These are phyloP conservation scores for Fusarium decemcellulare DNA, from an alignment of 2,329 filamentous ascomycete species.

Conservation along the genomic window DNA sequence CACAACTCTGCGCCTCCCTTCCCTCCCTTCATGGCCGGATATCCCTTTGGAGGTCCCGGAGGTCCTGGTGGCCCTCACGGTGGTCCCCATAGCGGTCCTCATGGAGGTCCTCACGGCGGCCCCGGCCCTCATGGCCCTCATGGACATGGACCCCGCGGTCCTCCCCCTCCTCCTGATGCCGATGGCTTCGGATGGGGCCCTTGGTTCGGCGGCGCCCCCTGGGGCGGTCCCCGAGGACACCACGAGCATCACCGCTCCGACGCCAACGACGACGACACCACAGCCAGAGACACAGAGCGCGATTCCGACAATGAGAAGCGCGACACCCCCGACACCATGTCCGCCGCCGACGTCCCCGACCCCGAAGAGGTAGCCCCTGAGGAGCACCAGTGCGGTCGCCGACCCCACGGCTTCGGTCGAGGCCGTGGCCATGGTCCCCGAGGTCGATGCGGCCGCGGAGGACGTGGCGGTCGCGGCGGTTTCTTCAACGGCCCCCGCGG, in stretches of 20 bases:
- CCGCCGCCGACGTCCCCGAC: slow-evolving; percentile 47
- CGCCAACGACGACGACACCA: slow-evolving; percentile 40
- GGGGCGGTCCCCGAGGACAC: slow-evolving; percentile 38
- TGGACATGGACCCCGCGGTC: slow-evolving; percentile 27
- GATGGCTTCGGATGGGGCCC: slow-evolving; percentile 44
- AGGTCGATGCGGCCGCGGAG: slow-evolving; percentile 38
- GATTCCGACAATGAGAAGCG: slow-evolving; percentile 50
- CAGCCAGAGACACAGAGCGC: slow-evolving; percentile 41
- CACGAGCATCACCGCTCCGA: slow-evolving; percentile 43
- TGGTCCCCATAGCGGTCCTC: slow-evolving; percentile 7
- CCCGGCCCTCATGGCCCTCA: slow-evolving; percentile 9
- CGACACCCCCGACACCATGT: slow-evolving; percentile 52
- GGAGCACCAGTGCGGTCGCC: slow-evolving; percentile 45
- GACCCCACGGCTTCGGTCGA: slow-evolving; percentile 40
- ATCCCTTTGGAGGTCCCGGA: slow-evolving; percentile 51
- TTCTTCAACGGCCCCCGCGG: slow-evolving; percentile 36
- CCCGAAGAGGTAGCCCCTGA: slow-evolving; percentile 52
- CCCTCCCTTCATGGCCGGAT: slow-evolving; percentile 48
- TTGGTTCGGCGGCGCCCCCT: slow-evolving; percentile 44
- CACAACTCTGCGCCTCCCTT: slow-evolving; percentile 48
- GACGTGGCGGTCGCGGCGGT: slow-evolving; percentile 40
- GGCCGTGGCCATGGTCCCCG: slow-evolving; percentile 41
- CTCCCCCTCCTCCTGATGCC: slow-evolving; percentile 41
- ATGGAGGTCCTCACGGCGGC: background rate
- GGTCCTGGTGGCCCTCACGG: slow-evolving; percentile 7